Conservation (phyloP, 2,329 filamentous ascomycete species). For the Anthostomella pinea region DNA sequence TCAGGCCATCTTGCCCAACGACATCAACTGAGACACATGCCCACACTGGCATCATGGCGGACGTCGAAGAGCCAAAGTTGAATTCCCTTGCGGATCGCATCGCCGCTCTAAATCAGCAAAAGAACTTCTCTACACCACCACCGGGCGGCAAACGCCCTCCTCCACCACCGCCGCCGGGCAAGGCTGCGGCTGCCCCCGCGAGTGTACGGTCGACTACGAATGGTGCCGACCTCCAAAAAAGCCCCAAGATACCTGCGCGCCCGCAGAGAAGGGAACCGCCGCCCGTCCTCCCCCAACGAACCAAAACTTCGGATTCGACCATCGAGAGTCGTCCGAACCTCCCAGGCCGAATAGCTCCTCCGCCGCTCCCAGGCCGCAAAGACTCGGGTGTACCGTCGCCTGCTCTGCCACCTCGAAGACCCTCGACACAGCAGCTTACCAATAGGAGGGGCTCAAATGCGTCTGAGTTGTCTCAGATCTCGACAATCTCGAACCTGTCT, state of each 20-base stretch:
- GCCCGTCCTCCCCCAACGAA: slow-evolving; percentile 37
- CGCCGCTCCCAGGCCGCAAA: slow-evolving; percentile 37
- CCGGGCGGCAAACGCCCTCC: slow-evolving; percentile 37
- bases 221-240: slow-evolving; percentile 21
- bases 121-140: slow-evolving; percentile 49
- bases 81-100: slow-evolving; percentile 61
- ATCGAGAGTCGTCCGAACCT: slow-evolving; percentile 25
- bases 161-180: slow-evolving; percentile 45
- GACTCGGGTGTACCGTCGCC: slow-evolving; percentile 42
- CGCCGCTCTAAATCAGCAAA: slow-evolving; percentile 60
- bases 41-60: slow-evolving; percentile 46
- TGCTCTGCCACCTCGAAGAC: slow-evolving; percentile 48
- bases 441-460: slow-evolving; percentile 54
- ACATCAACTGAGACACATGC: too few relatives aligned
- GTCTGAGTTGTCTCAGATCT: slow-evolving; percentile 55
- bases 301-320: slow-evolving; percentile 31
- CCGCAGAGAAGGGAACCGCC: slow-evolving; percentile 33
- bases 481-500: slow-evolving; percentile 52
- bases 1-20: too few relatives aligned
- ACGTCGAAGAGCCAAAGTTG: slow-evolving; percentile 60
- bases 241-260: slow-evolving; percentile 40
- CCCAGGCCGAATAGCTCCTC: slow-evolving; percentile 30
- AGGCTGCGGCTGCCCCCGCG: slow-evolving; percentile 36
- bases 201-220: slow-evolving; percentile 33
- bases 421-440: slow-evolving; percentile 42